Base-by-base conservation (phyloP, 2,329 filamentous ascomycete species). In the Colletotrichum endophyticum region DNA sequence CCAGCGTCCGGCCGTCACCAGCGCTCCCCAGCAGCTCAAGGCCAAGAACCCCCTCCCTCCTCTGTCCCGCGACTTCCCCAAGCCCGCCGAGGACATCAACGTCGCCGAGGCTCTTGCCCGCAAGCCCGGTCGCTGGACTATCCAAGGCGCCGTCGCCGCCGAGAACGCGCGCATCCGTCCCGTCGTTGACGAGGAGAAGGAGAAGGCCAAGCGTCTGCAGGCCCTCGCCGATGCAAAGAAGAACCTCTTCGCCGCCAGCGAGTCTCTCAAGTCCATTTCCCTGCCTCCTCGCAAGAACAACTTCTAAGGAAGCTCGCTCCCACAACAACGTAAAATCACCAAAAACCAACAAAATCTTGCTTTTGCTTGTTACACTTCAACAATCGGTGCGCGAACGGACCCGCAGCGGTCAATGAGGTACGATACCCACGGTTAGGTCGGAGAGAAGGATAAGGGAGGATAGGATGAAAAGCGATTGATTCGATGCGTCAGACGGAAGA, bases 181-280 rank as follows among this genome's bases (percentile, higher is more conserved):
- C 77, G 80, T 81, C 32, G 75, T 80, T 71, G 83, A 81, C 76
- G 79, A 77, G 74, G 77, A 78, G 59, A 78, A 82, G 49, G 80
- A 83, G 74, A 81, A 83, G 62, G 85, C 85, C 62, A 81, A 82
- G 74, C 83, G 84, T 53, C 82, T 82, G 19, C 82, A 81, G 75
- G 85, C 87, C 62, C 84, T 91, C 53, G 88, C 88, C 69, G 84
- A 85, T 44, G 85, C 85, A 32, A 91, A 91, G 85, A 83, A 81
- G 75, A 84, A 89, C 39, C 83, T 91, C 19, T 84, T 88, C 19
- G 84, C 84, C 63, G 84, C 84, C 36, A 84, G 84, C 70, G 81
- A 79, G 30, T 77, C 81, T 4, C 61, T 77, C 36, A 77, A 77
- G 34, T 15, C 66, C 7, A 28, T 64, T 25, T 22, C 61, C 8